Conservation (phyloP, 2,329 filamentous ascomycete genomes). For the Curvularia spicifera region DNA sequence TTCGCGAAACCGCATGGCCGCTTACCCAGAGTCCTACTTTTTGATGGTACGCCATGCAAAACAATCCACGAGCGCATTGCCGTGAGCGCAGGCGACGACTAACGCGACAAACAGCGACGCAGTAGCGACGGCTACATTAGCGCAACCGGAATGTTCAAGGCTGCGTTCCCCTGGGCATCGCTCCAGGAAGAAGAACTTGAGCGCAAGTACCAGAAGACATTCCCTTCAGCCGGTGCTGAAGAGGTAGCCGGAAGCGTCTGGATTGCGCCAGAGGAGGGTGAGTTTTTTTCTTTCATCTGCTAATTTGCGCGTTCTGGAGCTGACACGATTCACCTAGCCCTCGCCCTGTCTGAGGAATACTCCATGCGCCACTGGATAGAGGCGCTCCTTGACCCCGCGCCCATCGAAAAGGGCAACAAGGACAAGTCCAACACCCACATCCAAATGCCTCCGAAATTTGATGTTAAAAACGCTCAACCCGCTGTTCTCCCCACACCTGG, state of each 20-base stretch:
- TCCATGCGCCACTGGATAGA: constrained; percentile 84
- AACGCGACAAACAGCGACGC: constrained; percentile 64
- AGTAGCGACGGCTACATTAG: constrained; percentile 85
- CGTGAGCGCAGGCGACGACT: constrained; percentile 30
- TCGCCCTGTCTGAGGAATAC: constrained; percentile 86
- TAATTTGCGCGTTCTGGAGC: constrained; percentile 3
- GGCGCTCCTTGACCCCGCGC: constrained; percentile 87
- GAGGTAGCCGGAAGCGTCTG: constrained; percentile 97
- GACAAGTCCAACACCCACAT: constrained; percentile 75
- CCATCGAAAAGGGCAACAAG: constrained; percentile 71
- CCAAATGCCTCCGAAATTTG: constrained; percentile 79
- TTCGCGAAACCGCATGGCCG: constrained; percentile 67
- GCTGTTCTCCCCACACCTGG: constrained; percentile 21
- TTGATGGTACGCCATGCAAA: constrained; percentile 70
- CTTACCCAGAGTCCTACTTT: constrained; percentile 88
- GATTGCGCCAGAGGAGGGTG: constrained; percentile 80
- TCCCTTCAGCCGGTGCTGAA: constrained; percentile 80
- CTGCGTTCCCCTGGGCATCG: constrained; percentile 80
- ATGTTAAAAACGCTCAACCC: constrained; percentile 56
- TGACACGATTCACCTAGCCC: constrained; percentile 62
- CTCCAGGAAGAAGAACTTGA: constrained; percentile 75
- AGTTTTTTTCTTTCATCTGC: constrained; percentile 15
- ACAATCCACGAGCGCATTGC: constrained; percentile 2
- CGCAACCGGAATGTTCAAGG: constrained; percentile 92
- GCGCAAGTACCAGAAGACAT: constrained; percentile 82